A percentile compares a stretch with the other conserved stretches of the same genome.
Evolutionary conservation across 2,329 filamentous ascomycete genomes (phyloP).

Genomic region (Epichloe glyceriae): DNA sequence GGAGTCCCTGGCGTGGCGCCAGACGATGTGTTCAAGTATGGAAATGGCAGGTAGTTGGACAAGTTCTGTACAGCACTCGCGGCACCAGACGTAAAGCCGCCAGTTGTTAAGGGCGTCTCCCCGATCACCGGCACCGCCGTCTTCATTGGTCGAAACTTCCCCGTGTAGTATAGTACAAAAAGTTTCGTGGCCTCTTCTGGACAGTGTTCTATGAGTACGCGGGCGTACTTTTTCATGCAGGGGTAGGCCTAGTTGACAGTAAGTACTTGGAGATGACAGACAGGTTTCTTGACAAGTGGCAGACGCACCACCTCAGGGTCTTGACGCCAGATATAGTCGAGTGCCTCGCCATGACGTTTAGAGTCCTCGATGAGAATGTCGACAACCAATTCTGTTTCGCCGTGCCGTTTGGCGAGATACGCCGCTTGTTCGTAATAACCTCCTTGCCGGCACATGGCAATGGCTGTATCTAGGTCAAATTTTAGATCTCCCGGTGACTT

Average conservation of each 20-base stretch:
- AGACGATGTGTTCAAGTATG: constrained; percentile 62
- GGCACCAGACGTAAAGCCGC: constrained; percentile 42
- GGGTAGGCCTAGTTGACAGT: constrained; percentile 52
- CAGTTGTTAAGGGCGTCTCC: constrained; percentile 23
- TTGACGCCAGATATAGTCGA: constrained; percentile 83
- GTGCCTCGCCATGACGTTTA: constrained; percentile 74
- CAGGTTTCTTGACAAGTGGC: not conserved
- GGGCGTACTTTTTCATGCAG: constrained; percentile 89
- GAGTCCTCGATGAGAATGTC: constrained; percentile 95
- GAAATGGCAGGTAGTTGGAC: constrained; percentile 68
- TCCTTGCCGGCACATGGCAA: constrained; percentile 92
- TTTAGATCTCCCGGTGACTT: constrained; percentile 89
- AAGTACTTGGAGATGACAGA: not conserved
- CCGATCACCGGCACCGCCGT: constrained; percentile 22
- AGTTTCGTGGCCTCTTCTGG: constrained; percentile 69
- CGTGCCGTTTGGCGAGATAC: constrained; percentile 86
- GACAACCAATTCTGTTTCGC: constrained; percentile 84
- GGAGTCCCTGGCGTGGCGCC: constrained; percentile 36
- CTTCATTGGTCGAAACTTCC: constrained; percentile 62
- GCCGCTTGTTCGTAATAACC: constrained; percentile 96
- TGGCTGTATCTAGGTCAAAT: constrained; percentile 94
- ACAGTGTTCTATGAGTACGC: constrained; percentile 79
- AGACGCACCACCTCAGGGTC: constrained; percentile 59
- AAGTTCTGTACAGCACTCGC: constrained; percentile 76
- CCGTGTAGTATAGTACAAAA: constrained; percentile 92